Evolutionary conservation across 306 rosid species (phyloP).

Genomic region (Gastrolobium villosum): DNA sequence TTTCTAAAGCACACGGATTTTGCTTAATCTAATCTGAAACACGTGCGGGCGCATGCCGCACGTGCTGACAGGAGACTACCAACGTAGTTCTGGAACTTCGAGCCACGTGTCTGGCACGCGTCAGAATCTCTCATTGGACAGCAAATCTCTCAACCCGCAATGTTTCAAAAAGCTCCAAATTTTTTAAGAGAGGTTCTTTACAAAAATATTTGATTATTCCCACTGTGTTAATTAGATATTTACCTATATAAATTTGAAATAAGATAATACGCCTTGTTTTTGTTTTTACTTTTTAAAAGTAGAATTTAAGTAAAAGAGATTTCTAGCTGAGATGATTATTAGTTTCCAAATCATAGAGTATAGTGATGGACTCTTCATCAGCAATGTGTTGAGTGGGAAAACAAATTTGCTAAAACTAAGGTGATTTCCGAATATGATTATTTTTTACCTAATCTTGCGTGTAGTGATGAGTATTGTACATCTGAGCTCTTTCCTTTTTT

Average conservation of each 20-base stretch:
- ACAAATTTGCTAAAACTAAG: background rate
- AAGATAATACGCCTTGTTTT: no score
- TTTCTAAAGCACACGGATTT: background rate
- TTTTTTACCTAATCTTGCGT: background rate
- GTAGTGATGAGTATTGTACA: background rate
- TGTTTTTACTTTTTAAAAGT: no score
- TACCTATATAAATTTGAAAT: no score
- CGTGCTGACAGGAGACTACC: slow-evolving; percentile 5
- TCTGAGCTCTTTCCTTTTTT: background rate
- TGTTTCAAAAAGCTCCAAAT: no score
- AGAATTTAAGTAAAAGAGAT: background rate
- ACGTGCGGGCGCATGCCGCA: slow-evolving; percentile 44
- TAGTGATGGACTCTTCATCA: background rate
- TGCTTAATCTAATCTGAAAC: background rate
- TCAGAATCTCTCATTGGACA: slow-evolving; percentile 21
- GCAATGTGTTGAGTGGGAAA: slow-evolving; percentile 9
- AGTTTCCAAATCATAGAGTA: slow-evolving; percentile 11
- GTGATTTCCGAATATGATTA: background rate
- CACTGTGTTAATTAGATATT: no score
- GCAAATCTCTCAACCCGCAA: no score
- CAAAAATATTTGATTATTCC: no score
- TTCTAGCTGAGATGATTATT: background rate
- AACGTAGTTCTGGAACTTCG: slow-evolving; percentile 26
- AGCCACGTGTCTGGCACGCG: slow-evolving; percentile 62
- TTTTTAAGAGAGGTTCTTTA: no score